A percentile compares a stretch with the other conserved stretches of the same genome.
These are phyloP conservation scores for Pinus albicaulis DNA, from an alignment of 75 land plant species.

Conservation along the genomic window DNA sequence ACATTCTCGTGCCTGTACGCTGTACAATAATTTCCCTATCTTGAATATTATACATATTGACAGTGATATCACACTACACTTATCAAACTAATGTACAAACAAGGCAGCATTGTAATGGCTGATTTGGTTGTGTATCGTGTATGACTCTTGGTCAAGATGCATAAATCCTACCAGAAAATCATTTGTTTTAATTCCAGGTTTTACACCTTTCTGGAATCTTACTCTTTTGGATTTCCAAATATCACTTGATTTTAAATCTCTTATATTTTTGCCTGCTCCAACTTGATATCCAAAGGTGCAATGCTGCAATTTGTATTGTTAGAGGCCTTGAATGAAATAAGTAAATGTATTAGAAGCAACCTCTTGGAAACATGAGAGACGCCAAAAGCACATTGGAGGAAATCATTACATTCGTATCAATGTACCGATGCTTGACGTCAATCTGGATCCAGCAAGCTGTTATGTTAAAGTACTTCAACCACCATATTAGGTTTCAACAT, in stretches of 20 bases:
- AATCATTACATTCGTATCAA: neutral
- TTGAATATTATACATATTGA: too few relatives aligned
- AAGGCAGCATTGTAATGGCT: too few relatives aligned
- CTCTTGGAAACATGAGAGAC: neutral
- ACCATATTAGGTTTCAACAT: slow-evolving; percentile 12
- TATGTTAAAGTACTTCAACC: neutral
- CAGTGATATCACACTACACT: too few relatives aligned
- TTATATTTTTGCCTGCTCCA: neutral
- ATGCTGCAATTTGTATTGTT: neutral
- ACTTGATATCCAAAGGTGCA: neutral
- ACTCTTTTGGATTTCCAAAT: neutral
- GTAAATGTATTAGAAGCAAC: neutral
- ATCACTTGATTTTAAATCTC: neutral
- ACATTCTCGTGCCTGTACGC: too few relatives aligned
- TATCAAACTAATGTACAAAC: too few relatives aligned
- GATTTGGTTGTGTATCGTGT: too few relatives aligned
- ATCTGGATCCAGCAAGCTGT: neutral
- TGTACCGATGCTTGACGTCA: neutral
- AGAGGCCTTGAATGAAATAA: neutral
- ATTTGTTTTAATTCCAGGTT: neutral
- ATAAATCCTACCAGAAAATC: too few relatives aligned
- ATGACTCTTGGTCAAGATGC: too few relatives aligned
- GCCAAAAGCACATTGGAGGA: neutral
- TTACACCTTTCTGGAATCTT: neutral
- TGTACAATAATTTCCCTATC: too few relatives aligned